phyloP scores from a whole-genome alignment of 2,329 filamentous ascomycete species.

The Fusarium sp. region DNA sequence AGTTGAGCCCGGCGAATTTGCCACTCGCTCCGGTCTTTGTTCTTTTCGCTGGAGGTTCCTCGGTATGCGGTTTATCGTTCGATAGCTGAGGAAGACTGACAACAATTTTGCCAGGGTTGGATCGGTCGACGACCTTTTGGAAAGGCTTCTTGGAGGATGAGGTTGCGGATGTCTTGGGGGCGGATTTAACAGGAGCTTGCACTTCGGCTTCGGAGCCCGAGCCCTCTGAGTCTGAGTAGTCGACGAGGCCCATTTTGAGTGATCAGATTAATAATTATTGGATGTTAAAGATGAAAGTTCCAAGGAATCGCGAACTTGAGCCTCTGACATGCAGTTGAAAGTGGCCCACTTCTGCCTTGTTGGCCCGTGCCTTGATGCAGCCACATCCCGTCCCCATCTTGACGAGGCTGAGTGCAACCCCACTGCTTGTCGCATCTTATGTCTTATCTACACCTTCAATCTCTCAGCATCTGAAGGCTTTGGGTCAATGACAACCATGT shows the following conservation, averaged over 20 bases:
- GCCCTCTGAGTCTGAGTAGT: conserved; percentile 88
- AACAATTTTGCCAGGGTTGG: conserved; percentile 85
- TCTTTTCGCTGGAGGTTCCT: conserved; percentile 75
- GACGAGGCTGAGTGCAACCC: conserved; percentile 42
- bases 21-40: conserved; percentile 68
- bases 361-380: conserved; percentile 34
- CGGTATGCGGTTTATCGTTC: conserved; percentile 51
- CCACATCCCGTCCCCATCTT: conserved; percentile 31
- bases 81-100: conserved; percentile 76
- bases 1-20: conserved; percentile 84
- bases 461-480: background rate
- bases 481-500: conserved; percentile 35
- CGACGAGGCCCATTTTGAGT: conserved; percentile 78
- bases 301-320: conserved; percentile 24
- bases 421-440: conserved; percentile 25
- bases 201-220: conserved; percentile 71
- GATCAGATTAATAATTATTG: background rate
- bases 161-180: conserved; percentile 52
- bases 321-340: conserved; percentile 18
- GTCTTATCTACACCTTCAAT: conserved; percentile 15
- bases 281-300: conserved; percentile 2
- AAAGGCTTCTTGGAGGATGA: conserved; percentile 71
- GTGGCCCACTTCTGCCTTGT: conserved; percentile 31
- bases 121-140: conserved; percentile 84
- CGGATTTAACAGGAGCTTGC: conserved; percentile 47